Percentiles rank a stretch among this genome's conserved stretches.
These are phyloP conservation scores for Parmelia sp. DNA, from an alignment of 495 filamentous ascomycete genomes.

Conservation along the genomic window DNA sequence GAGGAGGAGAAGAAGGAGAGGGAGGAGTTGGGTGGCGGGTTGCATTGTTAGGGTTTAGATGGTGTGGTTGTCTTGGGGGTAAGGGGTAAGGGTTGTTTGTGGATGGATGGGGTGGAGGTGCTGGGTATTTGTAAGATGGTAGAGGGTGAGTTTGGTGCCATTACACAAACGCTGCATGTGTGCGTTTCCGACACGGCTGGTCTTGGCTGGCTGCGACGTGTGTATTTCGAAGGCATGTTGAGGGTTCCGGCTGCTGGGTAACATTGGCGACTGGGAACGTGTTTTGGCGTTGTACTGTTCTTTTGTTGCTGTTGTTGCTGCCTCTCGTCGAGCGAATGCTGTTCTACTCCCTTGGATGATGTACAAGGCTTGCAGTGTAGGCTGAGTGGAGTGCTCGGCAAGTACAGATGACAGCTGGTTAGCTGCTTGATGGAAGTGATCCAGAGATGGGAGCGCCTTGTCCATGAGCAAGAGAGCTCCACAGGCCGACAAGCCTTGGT, in stretches of 20 bases:
- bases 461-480: neutral
- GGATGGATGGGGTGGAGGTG: neutral
- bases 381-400: neutral
- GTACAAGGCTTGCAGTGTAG: neutral
- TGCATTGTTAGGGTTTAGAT: neutral
- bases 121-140: neutral
- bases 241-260: neutral
- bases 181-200: neutral
- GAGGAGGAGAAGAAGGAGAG: neutral
- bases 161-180: neutral
- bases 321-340: neutral
- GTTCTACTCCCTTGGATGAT: neutral
- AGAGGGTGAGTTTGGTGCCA: neutral
- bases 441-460: neutral
- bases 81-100: neutral
- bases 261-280: neutral
- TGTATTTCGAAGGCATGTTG: neutral
- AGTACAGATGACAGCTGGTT: neutral
- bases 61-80: neutral
- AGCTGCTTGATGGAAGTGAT: neutral
- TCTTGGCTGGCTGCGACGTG: neutral
- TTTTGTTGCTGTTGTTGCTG: neutral
- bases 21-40: neutral
- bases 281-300: neutral
- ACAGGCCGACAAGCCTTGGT: neutral